Evolutionary conservation across 2,329 filamentous ascomycete species (phyloP).

Genomic region (Colletotrichum graminicola): DNA sequence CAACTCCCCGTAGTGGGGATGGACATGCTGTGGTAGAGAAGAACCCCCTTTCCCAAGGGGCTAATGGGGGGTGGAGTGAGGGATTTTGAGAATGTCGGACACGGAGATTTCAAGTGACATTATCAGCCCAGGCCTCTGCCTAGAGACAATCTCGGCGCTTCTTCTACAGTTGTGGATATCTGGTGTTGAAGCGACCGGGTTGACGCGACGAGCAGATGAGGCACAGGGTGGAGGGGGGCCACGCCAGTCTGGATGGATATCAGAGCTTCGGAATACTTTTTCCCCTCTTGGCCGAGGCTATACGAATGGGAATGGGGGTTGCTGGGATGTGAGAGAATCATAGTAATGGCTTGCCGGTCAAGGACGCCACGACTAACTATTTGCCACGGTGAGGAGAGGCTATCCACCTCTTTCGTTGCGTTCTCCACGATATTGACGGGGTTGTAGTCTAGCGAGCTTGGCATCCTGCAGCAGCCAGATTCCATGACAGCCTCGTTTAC

Average conservation of each 20-base stretch:
- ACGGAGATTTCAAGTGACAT: neutral
- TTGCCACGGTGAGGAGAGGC: conserved; percentile 17
- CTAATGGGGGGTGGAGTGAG: neutral
- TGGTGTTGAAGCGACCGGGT: conserved; percentile 14
- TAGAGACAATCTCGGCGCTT: conserved; percentile 15
- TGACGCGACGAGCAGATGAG: conserved; percentile 6
- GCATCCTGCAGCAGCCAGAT: conserved; percentile 14
- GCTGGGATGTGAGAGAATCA: neutral
- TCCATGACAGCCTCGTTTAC: neutral
- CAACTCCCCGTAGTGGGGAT: conserved; percentile 7
- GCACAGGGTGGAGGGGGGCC: neutral
- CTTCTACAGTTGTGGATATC: neutral
- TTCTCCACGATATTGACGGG: neutral
- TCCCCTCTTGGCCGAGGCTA: neutral
- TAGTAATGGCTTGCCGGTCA: neutral
- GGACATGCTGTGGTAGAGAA: conserved; percentile 13
- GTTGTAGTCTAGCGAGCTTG: neutral
- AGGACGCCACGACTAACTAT: conserved; percentile 17
- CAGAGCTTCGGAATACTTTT: neutral
- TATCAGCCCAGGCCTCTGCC: neutral
- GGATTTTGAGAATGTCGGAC: neutral
- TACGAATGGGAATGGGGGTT: neutral
- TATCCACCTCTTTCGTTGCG: neutral
- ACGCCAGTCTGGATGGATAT: conserved; percentile 28
- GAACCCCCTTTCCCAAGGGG: too few relatives aligned